These are phyloP conservation scores for Withania somnifera DNA, from an alignment of 305 asterid genomes.

Conservation along the genomic window DNA sequence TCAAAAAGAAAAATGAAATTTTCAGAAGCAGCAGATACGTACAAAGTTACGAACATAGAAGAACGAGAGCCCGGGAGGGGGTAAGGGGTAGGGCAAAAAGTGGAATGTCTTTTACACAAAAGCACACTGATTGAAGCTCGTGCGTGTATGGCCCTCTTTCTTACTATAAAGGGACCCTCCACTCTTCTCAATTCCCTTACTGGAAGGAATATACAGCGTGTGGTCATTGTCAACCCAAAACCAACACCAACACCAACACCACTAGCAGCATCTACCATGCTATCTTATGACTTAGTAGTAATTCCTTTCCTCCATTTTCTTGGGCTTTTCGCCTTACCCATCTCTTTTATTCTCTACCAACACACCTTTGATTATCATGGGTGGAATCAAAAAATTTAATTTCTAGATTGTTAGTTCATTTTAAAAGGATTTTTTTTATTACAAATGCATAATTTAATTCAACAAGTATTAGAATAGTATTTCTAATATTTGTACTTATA, in stretches of 20 bases:
- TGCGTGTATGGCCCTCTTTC: conserved; percentile 12
- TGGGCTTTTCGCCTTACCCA: conserved; percentile 11
- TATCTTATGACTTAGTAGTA: background rate
- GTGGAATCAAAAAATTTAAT: background rate
- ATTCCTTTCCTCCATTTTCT: conserved; percentile 16
- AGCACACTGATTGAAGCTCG: conserved; percentile 11
- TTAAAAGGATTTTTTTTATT: background rate
- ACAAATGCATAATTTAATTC: background rate
- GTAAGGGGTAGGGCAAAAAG: conserved; percentile 23
- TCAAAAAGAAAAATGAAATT: conserved; percentile 4
- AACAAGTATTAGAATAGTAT: background rate
- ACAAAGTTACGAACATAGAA: background rate
- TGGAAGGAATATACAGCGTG: conserved; percentile 70
- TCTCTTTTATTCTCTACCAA: background rate
- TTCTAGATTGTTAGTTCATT: background rate
- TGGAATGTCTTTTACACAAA: conserved; percentile 32
- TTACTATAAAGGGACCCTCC: conserved; percentile 31
- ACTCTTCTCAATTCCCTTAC: conserved; percentile 30
- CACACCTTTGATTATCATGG: background rate
- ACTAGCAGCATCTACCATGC: conserved; percentile 28
- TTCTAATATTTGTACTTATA: no score
- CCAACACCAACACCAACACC: background rate
- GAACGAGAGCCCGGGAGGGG: background rate
- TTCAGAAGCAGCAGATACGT: background rate
- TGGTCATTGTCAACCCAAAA: conserved; percentile 44